Base-by-base conservation (phyloP, 108 stramenopile genomes). In the Fragilaria radians region DNA sequence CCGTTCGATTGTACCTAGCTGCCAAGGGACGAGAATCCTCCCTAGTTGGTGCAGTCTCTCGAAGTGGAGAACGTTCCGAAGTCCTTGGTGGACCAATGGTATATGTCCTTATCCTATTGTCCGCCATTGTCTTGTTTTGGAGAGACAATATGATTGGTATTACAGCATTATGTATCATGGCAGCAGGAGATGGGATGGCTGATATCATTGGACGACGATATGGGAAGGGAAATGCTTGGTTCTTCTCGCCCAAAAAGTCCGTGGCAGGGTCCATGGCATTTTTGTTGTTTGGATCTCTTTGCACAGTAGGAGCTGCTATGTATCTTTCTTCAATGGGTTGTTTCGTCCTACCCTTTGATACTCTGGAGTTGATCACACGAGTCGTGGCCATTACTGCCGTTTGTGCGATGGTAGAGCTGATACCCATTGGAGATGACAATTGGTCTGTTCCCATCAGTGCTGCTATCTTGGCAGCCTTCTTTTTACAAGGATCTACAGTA, bases 61-160 rank as follows among this genome's bases (percentile, higher is more conserved):
- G 90, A 36, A 81, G 76, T 7, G 90, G 90, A 32, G 72, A 84
- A 57, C 59, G 60, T 18, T 57, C 66, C 32, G 90, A 91, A 57
- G 86, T 80, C 0, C 50, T 88, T 36, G 84, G 78, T 17, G 90
- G 90, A 22, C 90, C 90, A n/a, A 84, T 91, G 22, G 71, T 91
- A 22, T 91, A 91, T 61, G 73, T 79, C 18, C 32, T 78, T 48
- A 62, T 88, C 24, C 54, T 91, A 9, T 49, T 76, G 1, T 28
- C 61, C 17, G 68, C 72, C 29, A 88, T 82, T 47, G n/a, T 81
- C 1, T 31, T 71, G 48, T 91, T 82, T 67, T 91, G 84, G 80
- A 59, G 76, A 14, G 63, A 74, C 59, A 69, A 62, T 19, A 56
- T 75, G 18, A 61, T 74, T 0, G 85, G 84, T 4, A 58, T 86